Conservation (phyloP, 2,329 filamentous ascomycete species). For the Fonsecaea pugnacius region DNA sequence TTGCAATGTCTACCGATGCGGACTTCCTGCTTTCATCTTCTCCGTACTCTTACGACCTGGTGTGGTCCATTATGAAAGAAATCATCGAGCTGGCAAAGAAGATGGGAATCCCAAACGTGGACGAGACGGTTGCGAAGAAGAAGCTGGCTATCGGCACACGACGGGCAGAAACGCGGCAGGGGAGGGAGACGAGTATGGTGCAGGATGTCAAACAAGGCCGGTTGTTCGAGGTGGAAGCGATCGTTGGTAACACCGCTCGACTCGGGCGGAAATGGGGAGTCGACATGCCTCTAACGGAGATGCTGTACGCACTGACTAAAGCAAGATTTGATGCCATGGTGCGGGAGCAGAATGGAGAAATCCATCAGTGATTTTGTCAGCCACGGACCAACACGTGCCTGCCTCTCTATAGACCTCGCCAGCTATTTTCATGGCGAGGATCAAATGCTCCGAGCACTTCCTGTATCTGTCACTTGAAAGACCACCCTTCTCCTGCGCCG, state of each 20-base stretch:
- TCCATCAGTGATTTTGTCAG: neutral
- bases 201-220: constrained; percentile 56
- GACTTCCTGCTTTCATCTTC: constrained; percentile 55
- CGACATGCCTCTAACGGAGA: constrained; percentile 37
- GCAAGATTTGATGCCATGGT: constrained; percentile 36
- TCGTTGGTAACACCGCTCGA: constrained; percentile 60
- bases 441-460: neutral
- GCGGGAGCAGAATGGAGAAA: constrained; percentile 15
- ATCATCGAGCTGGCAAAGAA: constrained; percentile 50
- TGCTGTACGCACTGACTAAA: constrained; percentile 39
- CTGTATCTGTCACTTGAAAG: neutral
- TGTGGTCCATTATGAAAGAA: constrained; percentile 57
- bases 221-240: constrained; percentile 61
- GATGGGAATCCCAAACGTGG: constrained; percentile 49
- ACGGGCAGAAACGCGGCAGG: constrained; percentile 43
- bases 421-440: neutral
- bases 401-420: neutral
- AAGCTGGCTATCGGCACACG: constrained; percentile 50
- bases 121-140: constrained; percentile 48
- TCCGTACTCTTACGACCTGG: constrained; percentile 42
- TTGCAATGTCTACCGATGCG: constrained; percentile 56
- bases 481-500: constrained; percentile 12
- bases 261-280: constrained; percentile 57
- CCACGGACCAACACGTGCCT: neutral
- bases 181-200: constrained; percentile 56